Conservation (phyloP, 1,139 yeast genomes). For the Candida freyschussii region DNA sequence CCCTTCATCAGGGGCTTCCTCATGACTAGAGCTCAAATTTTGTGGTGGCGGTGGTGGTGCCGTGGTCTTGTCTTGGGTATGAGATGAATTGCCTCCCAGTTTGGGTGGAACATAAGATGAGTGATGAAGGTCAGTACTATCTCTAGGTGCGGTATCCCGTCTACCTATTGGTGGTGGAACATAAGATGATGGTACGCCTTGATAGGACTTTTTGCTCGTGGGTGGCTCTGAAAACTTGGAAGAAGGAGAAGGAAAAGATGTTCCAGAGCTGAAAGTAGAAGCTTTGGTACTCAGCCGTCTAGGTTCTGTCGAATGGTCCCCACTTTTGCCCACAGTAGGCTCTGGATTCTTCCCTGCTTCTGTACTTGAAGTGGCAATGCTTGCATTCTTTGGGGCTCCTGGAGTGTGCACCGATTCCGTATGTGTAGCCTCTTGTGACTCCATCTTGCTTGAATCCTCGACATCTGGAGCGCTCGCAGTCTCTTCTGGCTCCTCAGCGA, state of each 20-base stretch:
- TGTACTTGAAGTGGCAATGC: no score
- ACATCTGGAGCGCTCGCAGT: neutral
- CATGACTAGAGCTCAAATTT: slow-evolving; percentile 10
- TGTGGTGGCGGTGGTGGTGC: slow-evolving; percentile 21
- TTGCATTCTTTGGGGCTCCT: no score
- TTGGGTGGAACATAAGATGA: slow-evolving; percentile 26
- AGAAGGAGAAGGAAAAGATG: slow-evolving; percentile 18
- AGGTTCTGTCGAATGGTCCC: no score
- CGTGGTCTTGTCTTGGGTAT: slow-evolving; percentile 7
- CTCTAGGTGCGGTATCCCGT: slow-evolving; percentile 4
- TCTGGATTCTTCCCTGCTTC: no score
- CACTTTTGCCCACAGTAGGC: no score
- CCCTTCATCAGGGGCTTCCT: slow-evolving; percentile 38
- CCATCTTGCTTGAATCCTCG: neutral
- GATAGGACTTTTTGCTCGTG: slow-evolving; percentile 17
- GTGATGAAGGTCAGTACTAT: slow-evolving; percentile 18
- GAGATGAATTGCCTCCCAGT: slow-evolving; percentile 15
- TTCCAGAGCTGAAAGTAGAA: slow-evolving; percentile 16
- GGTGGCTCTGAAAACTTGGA: slow-evolving; percentile 20
- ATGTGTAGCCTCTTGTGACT: no score
- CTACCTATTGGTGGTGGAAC: slow-evolving; percentile 34
- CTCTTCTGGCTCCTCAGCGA: slow-evolving; percentile 3
- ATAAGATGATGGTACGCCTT: slow-evolving; percentile 38
- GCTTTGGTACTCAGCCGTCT: no score
- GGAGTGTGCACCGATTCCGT: no score